A percentile compares a stretch with the other conserved stretches of the same genome.
Conservation (phyloP, 768 basidiomycete genomes). For the Collybiopsis confluens region DNA sequence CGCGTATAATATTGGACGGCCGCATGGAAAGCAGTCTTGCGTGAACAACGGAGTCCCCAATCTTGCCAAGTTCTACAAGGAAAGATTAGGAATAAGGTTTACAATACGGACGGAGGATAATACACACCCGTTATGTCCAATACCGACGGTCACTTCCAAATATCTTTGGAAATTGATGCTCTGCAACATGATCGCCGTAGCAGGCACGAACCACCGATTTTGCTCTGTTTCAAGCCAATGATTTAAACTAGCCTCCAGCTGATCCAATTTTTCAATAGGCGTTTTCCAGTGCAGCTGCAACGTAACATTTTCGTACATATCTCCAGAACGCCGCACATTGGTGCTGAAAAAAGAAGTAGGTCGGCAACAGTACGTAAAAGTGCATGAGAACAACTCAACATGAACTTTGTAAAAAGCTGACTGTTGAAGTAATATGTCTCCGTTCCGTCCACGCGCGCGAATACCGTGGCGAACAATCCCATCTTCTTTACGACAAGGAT, state of each 20-base stretch:
- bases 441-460: slow-evolving; percentile 67
- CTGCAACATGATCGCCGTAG: slow-evolving; percentile 59
- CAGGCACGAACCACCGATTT: slow-evolving; percentile 74
- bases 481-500: slow-evolving; percentile 76
- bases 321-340: slow-evolving; percentile 71
- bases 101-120: not conserved
- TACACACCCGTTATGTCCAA: slow-evolving; percentile 47
- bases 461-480: slow-evolving; percentile 76
- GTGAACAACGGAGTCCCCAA: slow-evolving; percentile 58
- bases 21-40: slow-evolving; percentile 76
- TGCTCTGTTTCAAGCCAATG: slow-evolving; percentile 77
- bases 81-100: not conserved
- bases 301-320: slow-evolving; percentile 63
- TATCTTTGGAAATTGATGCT: slow-evolving; percentile 63
- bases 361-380: no score
- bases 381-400: no score
- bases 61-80: slow-evolving; percentile 45
- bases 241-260: slow-evolving; percentile 61
- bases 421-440: slow-evolving; percentile 83
- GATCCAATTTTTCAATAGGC: slow-evolving; percentile 66
- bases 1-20: slow-evolving; percentile 71
- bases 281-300: slow-evolving; percentile 78
- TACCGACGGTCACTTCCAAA: slow-evolving; percentile 65
- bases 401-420: slow-evolving; percentile 70
- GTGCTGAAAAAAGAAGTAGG: slow-evolving; percentile 33